These are phyloP conservation scores for Arachis stenosperma DNA, from an alignment of 306 rosid genomes.

Conservation along the genomic window DNA sequence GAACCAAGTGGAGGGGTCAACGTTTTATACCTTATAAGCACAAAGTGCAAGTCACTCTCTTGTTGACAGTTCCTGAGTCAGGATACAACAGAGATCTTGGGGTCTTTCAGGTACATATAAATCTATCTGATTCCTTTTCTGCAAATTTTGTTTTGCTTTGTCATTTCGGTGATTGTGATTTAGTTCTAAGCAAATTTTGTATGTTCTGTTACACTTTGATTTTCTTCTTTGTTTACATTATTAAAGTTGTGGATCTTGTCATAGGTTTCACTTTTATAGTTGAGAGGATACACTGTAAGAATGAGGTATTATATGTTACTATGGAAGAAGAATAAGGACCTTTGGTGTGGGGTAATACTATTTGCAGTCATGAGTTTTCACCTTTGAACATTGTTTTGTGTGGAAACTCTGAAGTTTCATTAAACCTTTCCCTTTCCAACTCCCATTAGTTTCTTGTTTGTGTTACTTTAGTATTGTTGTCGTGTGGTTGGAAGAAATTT, in stretches of 20 bases:
- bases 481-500: neutral
- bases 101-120: conserved; percentile 65
- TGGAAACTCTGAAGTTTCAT: neutral
- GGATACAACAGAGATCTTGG: conserved; percentile 85
- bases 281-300: neutral
- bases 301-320: neutral
- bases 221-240: neutral
- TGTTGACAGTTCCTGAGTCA: conserved; percentile 69
- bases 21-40: conserved; percentile 59
- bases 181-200: neutral
- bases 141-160: conserved; percentile 3
- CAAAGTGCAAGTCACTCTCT: conserved; percentile 53
- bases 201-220: neutral
- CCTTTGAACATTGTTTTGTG: neutral
- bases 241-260: neutral
- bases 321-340: conserved; percentile 1
- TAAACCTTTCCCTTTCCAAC: neutral
- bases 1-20: conserved; percentile 27
- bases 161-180: neutral
- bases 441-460: neutral
- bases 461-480: neutral
- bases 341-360: neutral
- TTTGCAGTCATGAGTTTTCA: neutral
- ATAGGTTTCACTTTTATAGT: neutral
- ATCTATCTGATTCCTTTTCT: conserved; percentile 19